A percentile compares a stretch with the other conserved stretches of the same genome.
These are phyloP conservation scores for Paspalum vaginatum DNA, from an alignment of 176 grass and related monocot genomes.

Conservation along the genomic window DNA sequence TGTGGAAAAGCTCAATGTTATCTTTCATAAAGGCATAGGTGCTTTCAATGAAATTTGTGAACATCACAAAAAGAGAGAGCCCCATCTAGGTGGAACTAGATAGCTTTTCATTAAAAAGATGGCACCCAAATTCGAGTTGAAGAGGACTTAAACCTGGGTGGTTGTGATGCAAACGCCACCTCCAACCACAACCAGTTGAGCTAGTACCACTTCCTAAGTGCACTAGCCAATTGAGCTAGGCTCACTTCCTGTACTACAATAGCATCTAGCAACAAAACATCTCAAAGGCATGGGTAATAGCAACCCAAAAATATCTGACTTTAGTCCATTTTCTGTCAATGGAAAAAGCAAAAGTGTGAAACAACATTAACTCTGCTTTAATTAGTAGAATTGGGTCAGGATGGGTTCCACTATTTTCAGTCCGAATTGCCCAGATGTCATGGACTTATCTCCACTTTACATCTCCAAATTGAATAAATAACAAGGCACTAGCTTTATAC, in stretches of 20 bases:
- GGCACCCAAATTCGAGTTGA: too few species aligned
- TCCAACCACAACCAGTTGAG: too few species aligned
- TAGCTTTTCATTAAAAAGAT: too few species aligned
- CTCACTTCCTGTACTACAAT: neutral
- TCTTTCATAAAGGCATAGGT: neutral
- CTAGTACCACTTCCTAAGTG: too few species aligned
- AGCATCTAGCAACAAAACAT: conserved; percentile 15
- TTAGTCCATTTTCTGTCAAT: conserved; percentile 6
- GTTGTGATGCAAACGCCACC: too few species aligned
- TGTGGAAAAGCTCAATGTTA: conserved; percentile 40
- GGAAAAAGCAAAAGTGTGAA: conserved; percentile 21
- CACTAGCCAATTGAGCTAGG: too few species aligned
- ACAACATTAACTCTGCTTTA: neutral
- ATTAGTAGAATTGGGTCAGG: conserved; percentile 1
- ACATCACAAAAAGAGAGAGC: neutral
- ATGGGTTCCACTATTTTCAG: neutral
- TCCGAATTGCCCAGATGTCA: neutral
- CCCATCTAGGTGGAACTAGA: too few species aligned
- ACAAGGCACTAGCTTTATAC: neutral
- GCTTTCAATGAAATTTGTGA: conserved; percentile 10
- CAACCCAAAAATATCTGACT: neutral
- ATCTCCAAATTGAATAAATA: conserved; percentile 12
- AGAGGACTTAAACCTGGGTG: too few species aligned
- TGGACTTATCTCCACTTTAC: neutral
- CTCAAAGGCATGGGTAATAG: neutral